A percentile compares a stretch with the other conserved stretches of the same genome.
These are phyloP conservation scores for Fistulifera solaris DNA, from an alignment of 108 stramenopile genomes.

Conservation along the genomic window DNA sequence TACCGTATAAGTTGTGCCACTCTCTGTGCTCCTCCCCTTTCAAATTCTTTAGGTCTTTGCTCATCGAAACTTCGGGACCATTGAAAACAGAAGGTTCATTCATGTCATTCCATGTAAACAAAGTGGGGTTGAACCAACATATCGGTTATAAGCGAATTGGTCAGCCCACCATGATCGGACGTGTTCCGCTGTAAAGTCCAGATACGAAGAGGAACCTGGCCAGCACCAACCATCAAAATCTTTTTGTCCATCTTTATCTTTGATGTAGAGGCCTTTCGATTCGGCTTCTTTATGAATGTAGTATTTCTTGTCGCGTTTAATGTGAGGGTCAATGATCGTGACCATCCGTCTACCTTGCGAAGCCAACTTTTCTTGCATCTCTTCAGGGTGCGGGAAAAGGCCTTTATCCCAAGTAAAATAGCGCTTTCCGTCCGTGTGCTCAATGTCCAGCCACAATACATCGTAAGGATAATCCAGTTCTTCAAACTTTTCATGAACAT, in stretches of 20 bases:
- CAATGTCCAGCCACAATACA: slow-evolving; percentile 99
- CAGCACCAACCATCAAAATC: slow-evolving; percentile 99
- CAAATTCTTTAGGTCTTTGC: slow-evolving; percentile 83
- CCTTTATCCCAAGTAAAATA: slow-evolving; percentile 99
- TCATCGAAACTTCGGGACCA: slow-evolving; percentile 98
- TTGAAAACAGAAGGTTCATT: slow-evolving; percentile 99
- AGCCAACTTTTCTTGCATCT: slow-evolving; percentile 89
- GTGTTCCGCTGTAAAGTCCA: slow-evolving; percentile 90
- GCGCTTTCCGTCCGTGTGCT: slow-evolving; percentile 99
- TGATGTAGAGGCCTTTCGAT: slow-evolving; percentile 86
- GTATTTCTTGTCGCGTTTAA: slow-evolving; percentile 91
- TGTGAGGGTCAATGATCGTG: slow-evolving; percentile 99
- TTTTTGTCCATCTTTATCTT: slow-evolving; percentile 80
- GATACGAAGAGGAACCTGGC: slow-evolving; percentile 97
- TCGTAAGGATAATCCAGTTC: slow-evolving; percentile 98
- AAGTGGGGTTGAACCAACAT: slow-evolving; percentile 86
- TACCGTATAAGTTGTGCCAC: slow-evolving; percentile 99
- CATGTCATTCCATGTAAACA: slow-evolving; percentile 99
- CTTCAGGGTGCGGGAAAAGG: slow-evolving; percentile 85
- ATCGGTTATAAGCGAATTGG: slow-evolving; percentile 87
- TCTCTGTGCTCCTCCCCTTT: slow-evolving; percentile 94
- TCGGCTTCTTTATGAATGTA: slow-evolving; percentile 94
- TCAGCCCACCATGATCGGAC: slow-evolving; percentile 97
- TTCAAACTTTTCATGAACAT: slow-evolving; percentile 90
- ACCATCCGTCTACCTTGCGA: slow-evolving; percentile 94